Conservation (phyloP, 306 rosid species). For the Glycine tomentella region DNA sequence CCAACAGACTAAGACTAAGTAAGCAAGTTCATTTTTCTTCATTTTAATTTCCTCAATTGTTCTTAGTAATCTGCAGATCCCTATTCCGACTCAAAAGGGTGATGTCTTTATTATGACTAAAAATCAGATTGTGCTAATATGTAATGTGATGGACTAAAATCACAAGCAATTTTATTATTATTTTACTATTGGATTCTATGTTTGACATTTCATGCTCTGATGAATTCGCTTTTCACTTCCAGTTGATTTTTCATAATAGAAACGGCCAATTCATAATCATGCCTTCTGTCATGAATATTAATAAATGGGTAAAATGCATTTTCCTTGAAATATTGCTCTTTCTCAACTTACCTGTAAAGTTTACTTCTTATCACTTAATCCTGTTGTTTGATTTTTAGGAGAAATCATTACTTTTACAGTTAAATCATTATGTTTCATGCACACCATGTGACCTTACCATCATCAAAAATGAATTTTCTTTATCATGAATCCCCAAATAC, state of each 20-base stretch:
- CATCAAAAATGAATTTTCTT: constrained; percentile 14
- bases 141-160: background rate
- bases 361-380: background rate
- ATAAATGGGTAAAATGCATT: background rate
- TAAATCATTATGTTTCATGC: background rate
- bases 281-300: background rate
- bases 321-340: background rate
- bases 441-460: background rate
- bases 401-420: background rate
- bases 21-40: background rate
- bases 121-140: background rate
- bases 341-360: background rate
- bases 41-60: background rate
- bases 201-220: background rate
- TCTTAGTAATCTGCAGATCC: background rate
- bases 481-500: background rate
- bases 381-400: background rate
- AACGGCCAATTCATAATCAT: background rate
- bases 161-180: background rate
- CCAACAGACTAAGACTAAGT: background rate
- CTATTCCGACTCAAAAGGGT: background rate
- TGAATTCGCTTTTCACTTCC: background rate
- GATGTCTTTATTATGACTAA: background rate
- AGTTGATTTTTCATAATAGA: background rate
- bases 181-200: constrained; percentile 1